Evolutionary conservation across 768 basidiomycete species (phyloP), one percentile per base, ranked within the genome.

Genomic region (Lentinus tigrinus): DNA sequence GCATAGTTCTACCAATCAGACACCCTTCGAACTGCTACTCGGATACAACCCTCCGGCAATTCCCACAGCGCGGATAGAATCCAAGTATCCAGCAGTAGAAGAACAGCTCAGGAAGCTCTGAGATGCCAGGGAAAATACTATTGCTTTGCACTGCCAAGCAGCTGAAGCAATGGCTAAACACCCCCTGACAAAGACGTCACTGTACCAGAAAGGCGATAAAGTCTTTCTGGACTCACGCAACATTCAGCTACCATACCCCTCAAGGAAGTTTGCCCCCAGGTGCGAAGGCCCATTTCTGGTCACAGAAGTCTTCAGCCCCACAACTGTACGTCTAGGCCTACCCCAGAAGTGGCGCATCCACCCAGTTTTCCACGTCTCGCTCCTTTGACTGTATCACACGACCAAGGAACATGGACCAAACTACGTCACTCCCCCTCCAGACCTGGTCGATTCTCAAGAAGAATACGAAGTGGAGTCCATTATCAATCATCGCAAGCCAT

Each of bases 1-100:
- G 1, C 67, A 74, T 21, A 49, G 66, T 0, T 44, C 71, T 0
- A 78, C 70, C 1, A 55, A 61, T 0, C 21, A 65, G 1, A 57
- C 74, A 0, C 78, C 75, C 0, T 76, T 76, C 61, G 62, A 54
- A 21, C 56, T 72, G 16, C 65, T 64, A 40, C 31, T 58, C 14
- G 69, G 72, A 0, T 60, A 37, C 3, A 59, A 69, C 19, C 66
- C 65, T 0, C 62, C 47, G 13, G 63, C 56, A 0, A 34, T 36
- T 0, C 24, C 38, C 16, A 3, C 58, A 0, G n/a, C 21, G 2
- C 46, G 39, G 26, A 50, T 54, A 9, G 19, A 44, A 0, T 38
- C 47, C 13, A 60, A 52, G 0, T 60, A 67, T 19, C 54, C 57
- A 2, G 19, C 14, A 16, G 19, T 19, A 42, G 8, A 42, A n/a